These are phyloP conservation scores for Ophiostoma ips DNA, from an alignment of 2,329 filamentous ascomycete species.

Conservation along the genomic window DNA sequence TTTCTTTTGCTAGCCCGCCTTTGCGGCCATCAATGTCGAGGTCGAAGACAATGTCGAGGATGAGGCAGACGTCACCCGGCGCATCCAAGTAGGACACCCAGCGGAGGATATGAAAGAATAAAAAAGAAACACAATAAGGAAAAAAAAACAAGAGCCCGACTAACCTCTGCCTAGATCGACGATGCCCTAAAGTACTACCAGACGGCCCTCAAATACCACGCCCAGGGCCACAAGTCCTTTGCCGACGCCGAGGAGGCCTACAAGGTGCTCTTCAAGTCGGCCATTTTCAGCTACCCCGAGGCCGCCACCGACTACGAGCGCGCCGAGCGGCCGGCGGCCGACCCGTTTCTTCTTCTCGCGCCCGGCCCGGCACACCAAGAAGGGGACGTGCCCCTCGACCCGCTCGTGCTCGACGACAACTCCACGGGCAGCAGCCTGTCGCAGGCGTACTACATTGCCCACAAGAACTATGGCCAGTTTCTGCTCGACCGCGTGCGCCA, in stretches of 20 bases:
- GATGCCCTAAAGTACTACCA: slow-evolving; percentile 94
- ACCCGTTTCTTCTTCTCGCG: slow-evolving; percentile 22
- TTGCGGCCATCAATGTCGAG: slow-evolving; percentile 85
- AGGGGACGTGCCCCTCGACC: slow-evolving; percentile 38
- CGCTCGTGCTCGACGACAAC: slow-evolving; percentile 50
- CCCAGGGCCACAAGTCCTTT: slow-evolving; percentile 67
- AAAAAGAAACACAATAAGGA: no score
- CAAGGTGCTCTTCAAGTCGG: slow-evolving; percentile 70
- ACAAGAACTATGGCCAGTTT: slow-evolving; percentile 94
- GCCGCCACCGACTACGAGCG: slow-evolving; percentile 73
- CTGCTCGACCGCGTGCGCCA: slow-evolving; percentile 59
- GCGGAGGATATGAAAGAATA: no score
- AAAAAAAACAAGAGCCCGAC: not conserved
- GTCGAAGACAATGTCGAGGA: slow-evolving; percentile 82
- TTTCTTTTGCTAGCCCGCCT: slow-evolving; percentile 38
- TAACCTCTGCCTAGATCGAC: slow-evolving; percentile 49
- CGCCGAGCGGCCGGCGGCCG: slow-evolving; percentile 42
- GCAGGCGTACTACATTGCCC: slow-evolving; percentile 81
- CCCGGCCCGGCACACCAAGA: slow-evolving; percentile 33
- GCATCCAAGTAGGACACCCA: slow-evolving; percentile 52
- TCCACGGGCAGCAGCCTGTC: slow-evolving; percentile 67
- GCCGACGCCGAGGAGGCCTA: slow-evolving; percentile 70
- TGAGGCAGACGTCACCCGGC: slow-evolving; percentile 87
- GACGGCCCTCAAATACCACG: slow-evolving; percentile 76
- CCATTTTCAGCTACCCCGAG: slow-evolving; percentile 88